Evolutionary conservation across 306 rosid species (phyloP), one percentile per base, ranked within the genome.

Genomic region (Cicer chorassanicum): DNA sequence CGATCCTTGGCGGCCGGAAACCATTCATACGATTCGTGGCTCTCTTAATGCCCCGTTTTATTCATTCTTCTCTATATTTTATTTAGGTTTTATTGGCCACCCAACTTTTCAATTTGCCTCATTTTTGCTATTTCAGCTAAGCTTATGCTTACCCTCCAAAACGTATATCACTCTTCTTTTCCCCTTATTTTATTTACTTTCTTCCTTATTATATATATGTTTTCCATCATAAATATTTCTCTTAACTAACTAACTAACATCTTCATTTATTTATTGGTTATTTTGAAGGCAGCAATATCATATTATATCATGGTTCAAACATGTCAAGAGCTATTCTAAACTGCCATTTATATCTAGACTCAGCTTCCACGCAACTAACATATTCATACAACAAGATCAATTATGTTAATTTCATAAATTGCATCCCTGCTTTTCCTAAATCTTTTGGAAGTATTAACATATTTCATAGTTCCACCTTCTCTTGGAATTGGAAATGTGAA

Each of bases 221-320:
- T 68, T 13, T 56, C 49, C 21, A 8, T 81, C 21, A 8, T 12
- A 7, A 14, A 68, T 65, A 9, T 49, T 77, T 19, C 13, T 39
- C 9, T 43, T 38, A 57, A 57, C 15, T 60, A 45, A 9, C 3
- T 44, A 60, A 36, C 18, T 65, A 39, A 36, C 57, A n/a, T 21
- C 8, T 15, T 57, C 34, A 40, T 41, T 24, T 46, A 54, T 41
- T 79, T 45, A 41, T 65, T 69, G 39, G 4, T 44, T 13, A 66
- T 67, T 59, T 24, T 57, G 79, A 84, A 88, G 91, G 90, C 48
- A 19, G 11, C 63, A 24, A 18, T 84, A 65, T 49, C 55, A 70
- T 53, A 66, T 74, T 53, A 57, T 80, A 89, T 84, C 62, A 91
- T 91, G 97, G 93, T 91, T 78, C 87, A 88, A 76, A 74, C 91